Evolutionary conservation across 202 grass and related monocot species (phyloP), one percentile per base, ranked within the genome.

Genomic region (Brachypodium distachyon): DNA sequence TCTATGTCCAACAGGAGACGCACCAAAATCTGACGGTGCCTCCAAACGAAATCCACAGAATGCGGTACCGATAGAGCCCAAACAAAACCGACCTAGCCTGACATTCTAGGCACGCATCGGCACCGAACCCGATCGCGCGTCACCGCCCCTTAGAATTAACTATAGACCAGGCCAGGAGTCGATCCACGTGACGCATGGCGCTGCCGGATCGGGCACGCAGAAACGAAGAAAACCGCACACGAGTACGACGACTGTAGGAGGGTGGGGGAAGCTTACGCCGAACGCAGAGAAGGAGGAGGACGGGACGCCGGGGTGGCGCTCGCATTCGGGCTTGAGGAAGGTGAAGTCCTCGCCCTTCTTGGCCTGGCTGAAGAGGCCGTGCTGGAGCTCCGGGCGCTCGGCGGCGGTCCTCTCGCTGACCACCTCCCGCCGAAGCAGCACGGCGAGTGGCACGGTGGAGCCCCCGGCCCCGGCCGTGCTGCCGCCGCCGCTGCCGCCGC

Each of bases 311-410:
- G 82, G 87, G 33, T 88, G 27, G 54, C 87, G 87, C 85, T 90
- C 78, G 79, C 85, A 90, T 7, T 93, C 79, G 58, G 61, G 59
- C 85, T 90, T 93, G 75, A 93, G 78, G 64, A 93, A 76, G 82
- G 76, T 87, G 66, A 90, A 90, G 82, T 93, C 91, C 87, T 93
- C 91, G 62, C 91, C 91, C 32, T 93, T 90, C 87, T 93, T 90
- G 59, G 81, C 83, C 81, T 90, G 87, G 84, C 54, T 90, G 73
- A 86, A 86, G 27, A 83, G 79, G 3, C 91, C 91, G 25, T 65
- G n/a, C 37, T 85, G 70, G 28, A 93, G 60, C 33, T 93, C 84
- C n/a, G 87, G 87, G 0, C 83, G 80, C 77, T 93, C 91, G 5
- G 80, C 48, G 25, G 74, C 84, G 62, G 85, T 82, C 70, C 81